Conservation (phyloP, 192 early-diverging fungal genomes). For the Gamsiella multidivaricata region DNA sequence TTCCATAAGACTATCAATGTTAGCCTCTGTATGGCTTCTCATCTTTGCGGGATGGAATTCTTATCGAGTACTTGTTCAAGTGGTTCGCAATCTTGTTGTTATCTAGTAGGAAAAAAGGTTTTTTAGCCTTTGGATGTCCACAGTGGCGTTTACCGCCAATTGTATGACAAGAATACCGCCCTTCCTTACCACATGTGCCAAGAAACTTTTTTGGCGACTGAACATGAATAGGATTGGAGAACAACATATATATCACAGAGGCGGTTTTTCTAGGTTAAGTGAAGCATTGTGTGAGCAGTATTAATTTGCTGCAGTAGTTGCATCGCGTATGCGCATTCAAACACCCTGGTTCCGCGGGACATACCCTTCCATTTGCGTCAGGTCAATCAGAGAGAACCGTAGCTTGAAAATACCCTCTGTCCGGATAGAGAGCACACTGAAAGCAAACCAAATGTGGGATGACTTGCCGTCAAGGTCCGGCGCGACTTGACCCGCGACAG, state of each 20-base stretch:
- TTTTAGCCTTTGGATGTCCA: no score
- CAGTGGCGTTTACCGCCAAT: no score
- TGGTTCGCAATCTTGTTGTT: constrained; percentile 44
- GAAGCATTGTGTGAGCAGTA: background rate
- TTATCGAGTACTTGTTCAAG: constrained; percentile 45
- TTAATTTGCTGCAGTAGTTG: no score
- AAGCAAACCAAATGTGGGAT: constrained; percentile 73
- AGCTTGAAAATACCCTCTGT: constrained; percentile 76
- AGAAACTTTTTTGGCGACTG: constrained; percentile 79
- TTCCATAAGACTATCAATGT: no score
- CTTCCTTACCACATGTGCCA: constrained; percentile 54
- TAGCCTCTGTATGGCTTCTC: constrained; percentile 7
- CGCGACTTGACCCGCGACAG: constrained; percentile 31
- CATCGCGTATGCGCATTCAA: background rate
- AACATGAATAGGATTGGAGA: constrained; percentile 72
- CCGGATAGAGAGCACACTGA: constrained; percentile 75
- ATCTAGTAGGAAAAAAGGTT: constrained; percentile 10
- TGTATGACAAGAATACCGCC: background rate
- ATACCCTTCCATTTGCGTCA: constrained; percentile 61
- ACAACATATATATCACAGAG: constrained; percentile 53
- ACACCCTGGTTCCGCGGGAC: background rate
- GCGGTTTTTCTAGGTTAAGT: background rate
- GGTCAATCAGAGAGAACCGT: constrained; percentile 71
- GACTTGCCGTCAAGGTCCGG: constrained; percentile 68
- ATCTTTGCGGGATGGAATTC: constrained; percentile 40